A percentile compares a stretch with the other conserved stretches of the same genome.
Evolutionary conservation across 345 rosid genomes (phyloP).

Genomic region (Salix udensis): DNA sequence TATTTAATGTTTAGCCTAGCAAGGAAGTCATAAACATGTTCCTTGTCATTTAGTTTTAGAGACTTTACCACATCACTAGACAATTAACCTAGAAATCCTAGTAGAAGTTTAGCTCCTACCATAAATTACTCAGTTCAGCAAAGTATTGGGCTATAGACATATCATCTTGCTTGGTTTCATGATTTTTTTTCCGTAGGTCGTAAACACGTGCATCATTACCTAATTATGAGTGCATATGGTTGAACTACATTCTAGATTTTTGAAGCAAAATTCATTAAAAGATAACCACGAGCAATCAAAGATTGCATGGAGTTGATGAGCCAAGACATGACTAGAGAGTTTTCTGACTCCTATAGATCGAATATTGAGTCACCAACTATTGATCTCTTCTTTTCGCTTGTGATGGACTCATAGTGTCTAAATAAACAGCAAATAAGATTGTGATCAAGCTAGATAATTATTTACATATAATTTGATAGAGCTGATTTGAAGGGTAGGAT

Average conservation of each 20-base stretch:
- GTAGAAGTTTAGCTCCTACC: neutral
- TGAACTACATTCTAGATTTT: neutral
- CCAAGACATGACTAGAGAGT: no score
- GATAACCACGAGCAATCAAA: neutral
- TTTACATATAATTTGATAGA: neutral
- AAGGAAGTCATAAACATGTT: no score
- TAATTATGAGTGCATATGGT: neutral
- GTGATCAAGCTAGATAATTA: neutral
- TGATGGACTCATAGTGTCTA: neutral
- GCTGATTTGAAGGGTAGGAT: neutral
- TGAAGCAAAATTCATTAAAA: neutral
- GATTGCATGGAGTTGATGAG: neutral
- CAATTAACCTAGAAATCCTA: neutral
- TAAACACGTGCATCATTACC: neutral
- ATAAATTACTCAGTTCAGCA: neutral
- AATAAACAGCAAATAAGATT: neutral
- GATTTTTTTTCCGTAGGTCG: no score
- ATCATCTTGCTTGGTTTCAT: neutral
- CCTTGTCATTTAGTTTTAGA: no score
- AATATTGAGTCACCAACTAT: neutral
- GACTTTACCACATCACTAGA: no score
- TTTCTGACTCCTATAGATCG: neutral
- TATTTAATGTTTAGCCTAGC: no score
- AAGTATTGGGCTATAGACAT: neutral
- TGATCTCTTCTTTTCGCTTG: neutral